Conservation (phyloP, 2,329 filamentous ascomycete species). For the Botrytis porri region DNA sequence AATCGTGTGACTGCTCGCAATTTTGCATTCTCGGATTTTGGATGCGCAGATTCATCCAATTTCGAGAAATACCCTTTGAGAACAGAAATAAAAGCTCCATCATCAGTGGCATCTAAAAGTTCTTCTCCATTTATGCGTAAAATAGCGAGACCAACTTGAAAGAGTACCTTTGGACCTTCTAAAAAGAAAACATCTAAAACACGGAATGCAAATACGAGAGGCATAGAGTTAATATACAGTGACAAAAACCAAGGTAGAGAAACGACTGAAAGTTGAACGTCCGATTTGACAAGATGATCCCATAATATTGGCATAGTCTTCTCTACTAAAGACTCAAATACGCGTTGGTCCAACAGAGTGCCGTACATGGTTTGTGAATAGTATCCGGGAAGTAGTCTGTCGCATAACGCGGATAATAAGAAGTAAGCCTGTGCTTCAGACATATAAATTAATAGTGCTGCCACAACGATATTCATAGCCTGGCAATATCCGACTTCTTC, state of each 20-base stretch:
- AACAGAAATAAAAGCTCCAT: slow-evolving; percentile 94
- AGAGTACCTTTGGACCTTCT: slow-evolving; percentile 94
- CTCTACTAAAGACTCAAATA: slow-evolving; percentile 97
- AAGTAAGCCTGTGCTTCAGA: slow-evolving; percentile 96
- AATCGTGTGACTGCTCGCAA: slow-evolving; percentile 91
- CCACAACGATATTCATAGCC: slow-evolving; percentile 99
- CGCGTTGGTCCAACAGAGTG: slow-evolving; percentile 91
- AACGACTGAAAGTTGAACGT: slow-evolving; percentile 95
- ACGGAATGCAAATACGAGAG: slow-evolving; percentile 92
- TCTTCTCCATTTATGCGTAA: slow-evolving; percentile 96
- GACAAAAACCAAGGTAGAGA: slow-evolving; percentile 98
- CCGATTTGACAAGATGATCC: slow-evolving; percentile 95
- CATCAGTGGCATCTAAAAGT: slow-evolving; percentile 85
- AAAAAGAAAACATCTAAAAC: slow-evolving; percentile 98
- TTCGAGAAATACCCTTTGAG: slow-evolving; percentile 92
- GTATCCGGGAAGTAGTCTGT: slow-evolving; percentile 89
- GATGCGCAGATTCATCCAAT: slow-evolving; percentile 92
- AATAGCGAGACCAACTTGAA: slow-evolving; percentile 96
- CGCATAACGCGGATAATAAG: slow-evolving; percentile 84
- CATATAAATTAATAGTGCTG: slow-evolving; percentile 97
- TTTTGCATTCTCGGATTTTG: slow-evolving; percentile 92
- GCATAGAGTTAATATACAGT: slow-evolving; percentile 99
- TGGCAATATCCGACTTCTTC: slow-evolving; percentile 96
- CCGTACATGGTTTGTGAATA: slow-evolving; percentile 99
- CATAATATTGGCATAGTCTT: slow-evolving; percentile 98